Evolutionary conservation across 495 filamentous ascomycete genomes (phyloP).

Genomic region (Hyaloscypha finlandica): DNA sequence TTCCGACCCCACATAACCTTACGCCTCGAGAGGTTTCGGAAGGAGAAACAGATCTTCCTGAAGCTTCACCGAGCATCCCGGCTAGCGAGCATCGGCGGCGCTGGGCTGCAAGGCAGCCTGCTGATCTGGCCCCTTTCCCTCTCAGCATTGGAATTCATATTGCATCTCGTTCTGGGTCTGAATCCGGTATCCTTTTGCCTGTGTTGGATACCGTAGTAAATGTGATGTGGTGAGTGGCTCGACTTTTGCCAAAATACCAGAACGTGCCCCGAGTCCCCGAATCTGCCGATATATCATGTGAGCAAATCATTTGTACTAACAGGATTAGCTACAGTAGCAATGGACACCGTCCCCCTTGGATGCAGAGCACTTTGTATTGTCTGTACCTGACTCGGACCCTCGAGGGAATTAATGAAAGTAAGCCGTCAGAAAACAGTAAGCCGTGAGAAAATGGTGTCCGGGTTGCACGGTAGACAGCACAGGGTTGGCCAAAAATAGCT

Average conservation of each 20-base stretch:
- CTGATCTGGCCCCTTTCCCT: neutral
- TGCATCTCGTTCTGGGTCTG: slow-evolving; percentile 15
- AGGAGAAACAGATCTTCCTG: neutral
- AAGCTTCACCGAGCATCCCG: neutral
- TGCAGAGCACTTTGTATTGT: neutral
- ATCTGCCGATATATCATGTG: slow-evolving; percentile 23
- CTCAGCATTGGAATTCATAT: slow-evolving; percentile 22
- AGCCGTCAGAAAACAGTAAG: neutral
- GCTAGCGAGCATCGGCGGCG: no score
- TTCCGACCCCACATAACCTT: slow-evolving; percentile 10
- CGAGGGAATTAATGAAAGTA: neutral
- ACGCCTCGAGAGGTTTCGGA: neutral
- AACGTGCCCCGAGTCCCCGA: slow-evolving; percentile 15
- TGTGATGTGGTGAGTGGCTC: neutral
- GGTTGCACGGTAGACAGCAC: no score
- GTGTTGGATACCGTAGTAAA: slow-evolving; percentile 14
- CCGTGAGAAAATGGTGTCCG: no score
- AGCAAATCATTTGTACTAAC: slow-evolving; percentile 3
- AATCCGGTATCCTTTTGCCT: slow-evolving; percentile 17
- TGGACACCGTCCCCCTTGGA: neutral
- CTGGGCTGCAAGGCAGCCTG: neutral
- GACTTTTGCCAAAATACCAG: slow-evolving; percentile 20
- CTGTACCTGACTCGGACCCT: neutral
- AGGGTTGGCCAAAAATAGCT: no score
- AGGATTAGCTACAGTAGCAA: neutral